Evolutionary conservation across 495 filamentous ascomycete genomes (phyloP).

Genomic region (Penicillium simplicissimum): DNA sequence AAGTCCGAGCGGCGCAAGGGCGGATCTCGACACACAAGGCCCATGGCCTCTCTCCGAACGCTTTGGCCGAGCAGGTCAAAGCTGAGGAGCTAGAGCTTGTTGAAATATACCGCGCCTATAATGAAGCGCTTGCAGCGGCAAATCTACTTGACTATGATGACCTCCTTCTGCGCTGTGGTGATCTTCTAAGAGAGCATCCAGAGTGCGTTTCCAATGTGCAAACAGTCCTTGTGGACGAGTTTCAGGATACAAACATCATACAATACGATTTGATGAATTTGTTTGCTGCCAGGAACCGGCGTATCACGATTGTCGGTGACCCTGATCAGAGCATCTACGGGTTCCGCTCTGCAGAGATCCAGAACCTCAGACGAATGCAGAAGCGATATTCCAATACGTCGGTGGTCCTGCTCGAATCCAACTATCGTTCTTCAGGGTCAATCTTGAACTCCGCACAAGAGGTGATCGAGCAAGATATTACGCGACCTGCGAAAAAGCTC

Average conservation of each 20-base stretch:
- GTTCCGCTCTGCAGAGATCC: slow-evolving; percentile 94
- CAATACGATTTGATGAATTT: slow-evolving; percentile 96
- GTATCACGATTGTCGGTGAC: slow-evolving; percentile 94
- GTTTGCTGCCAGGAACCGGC: slow-evolving; percentile 68
- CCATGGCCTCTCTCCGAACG: slow-evolving; percentile 55
- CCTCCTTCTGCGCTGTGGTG: slow-evolving; percentile 78
- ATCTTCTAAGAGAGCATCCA: slow-evolving; percentile 74
- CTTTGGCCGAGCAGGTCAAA: slow-evolving; percentile 37
- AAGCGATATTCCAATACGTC: slow-evolving; percentile 73
- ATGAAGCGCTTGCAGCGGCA: slow-evolving; percentile 67
- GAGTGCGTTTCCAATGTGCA: slow-evolving; percentile 90
- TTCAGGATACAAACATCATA: slow-evolving; percentile 94
- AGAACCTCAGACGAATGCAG: slow-evolving; percentile 81
- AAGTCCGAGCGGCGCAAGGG: slow-evolving; percentile 64
- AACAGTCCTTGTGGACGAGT: slow-evolving; percentile 94
- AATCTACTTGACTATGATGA: slow-evolving; percentile 97
- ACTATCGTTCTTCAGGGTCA: slow-evolving; percentile 91
- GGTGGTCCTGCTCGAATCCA: slow-evolving; percentile 86
- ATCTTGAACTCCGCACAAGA: slow-evolving; percentile 80
- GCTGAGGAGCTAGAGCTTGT: slow-evolving; percentile 73
- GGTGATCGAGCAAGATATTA: slow-evolving; percentile 89
- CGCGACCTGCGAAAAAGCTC: slow-evolving; percentile 74
- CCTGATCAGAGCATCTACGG: slow-evolving; percentile 99
- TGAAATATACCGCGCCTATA: slow-evolving; percentile 75
- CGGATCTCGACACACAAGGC: slow-evolving; percentile 89